Base-by-base conservation (phyloP, 225 moss, liverwort and hornwort genomes). In the Straminergon stramineum region DNA sequence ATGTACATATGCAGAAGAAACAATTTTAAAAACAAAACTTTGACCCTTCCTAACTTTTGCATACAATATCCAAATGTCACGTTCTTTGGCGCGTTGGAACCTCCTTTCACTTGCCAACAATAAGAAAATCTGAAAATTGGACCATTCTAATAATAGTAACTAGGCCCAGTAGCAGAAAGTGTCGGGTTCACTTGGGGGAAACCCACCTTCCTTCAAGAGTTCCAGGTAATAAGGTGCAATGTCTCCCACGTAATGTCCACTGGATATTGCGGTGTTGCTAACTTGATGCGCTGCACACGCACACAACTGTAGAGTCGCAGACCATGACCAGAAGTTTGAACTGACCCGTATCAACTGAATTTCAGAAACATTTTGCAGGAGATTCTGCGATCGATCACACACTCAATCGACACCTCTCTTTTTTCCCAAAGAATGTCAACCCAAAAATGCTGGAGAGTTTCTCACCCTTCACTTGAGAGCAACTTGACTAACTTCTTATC, bases 1-100 rank as follows among this genome's bases (percentile, higher is more conserved):
- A 74, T 30, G 11, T 30, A 30, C 1, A 0, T 7, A 48, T 4
- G 7, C 2, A 0, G 11, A 30, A 45, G 74, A 6, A 74, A 17
- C 1, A 0, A 30, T 48, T 45, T 4, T 1, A 18, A 1, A 48
- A 11, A 7, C 7, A n/a, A 71, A 48, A 48, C 17, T 73, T 28
- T 45, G 45, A 74, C 4, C 39, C 18, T 30, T 31, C 7, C 2
- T 75, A 75, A 30, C 18, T 30, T 48, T 48, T 48, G 18, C 18
- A 30, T 48, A 48, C 0, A 0, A 0, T 11, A 48, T 31, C 30
- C 18, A 75, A 75, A 75, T 20, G 51, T 1, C 13, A 0, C 0
- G 2, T 51, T 51, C 13, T 7, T 75, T 51, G 19, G 11, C 7
- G 48, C 11, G 1, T 75, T 51, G 7, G 51, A 75, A 51, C 32